Evolutionary conservation across 768 basidiomycete genomes (phyloP).

Genomic region (Tulasnella sp.): DNA sequence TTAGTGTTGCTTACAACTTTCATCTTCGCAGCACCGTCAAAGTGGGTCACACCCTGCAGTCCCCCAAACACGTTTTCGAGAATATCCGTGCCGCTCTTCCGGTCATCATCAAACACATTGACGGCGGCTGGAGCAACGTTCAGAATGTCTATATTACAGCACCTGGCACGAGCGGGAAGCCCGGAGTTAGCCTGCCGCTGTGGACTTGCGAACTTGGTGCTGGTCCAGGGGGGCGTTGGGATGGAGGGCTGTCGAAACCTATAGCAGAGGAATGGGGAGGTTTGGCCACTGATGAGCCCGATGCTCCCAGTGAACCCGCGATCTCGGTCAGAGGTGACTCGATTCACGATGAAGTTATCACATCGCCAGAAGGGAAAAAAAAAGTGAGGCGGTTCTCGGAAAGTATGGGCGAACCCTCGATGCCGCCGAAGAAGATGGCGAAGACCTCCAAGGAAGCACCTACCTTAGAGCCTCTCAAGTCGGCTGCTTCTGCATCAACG

Average conservation of each 20-base stretch:
- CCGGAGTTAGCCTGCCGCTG: slow-evolving; percentile 80
- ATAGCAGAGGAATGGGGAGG: slow-evolving; percentile 28
- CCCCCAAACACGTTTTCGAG: slow-evolving; percentile 64
- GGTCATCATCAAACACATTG: slow-evolving; percentile 61
- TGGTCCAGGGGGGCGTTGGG: slow-evolving; percentile 58
- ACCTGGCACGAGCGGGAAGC: slow-evolving; percentile 41
- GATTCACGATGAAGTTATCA: neutral
- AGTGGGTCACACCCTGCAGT: slow-evolving; percentile 70
- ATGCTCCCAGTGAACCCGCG: neutral
- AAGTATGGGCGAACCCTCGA: neutral
- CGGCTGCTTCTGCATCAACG: neutral
- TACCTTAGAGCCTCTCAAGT: neutral
- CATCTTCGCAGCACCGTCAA: slow-evolving; percentile 65
- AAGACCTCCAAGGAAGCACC: neutral
- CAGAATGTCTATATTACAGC: slow-evolving; percentile 90
- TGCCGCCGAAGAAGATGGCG: neutral
- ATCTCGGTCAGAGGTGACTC: neutral
- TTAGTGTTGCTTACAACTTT: neutral
- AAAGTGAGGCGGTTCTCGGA: neutral
- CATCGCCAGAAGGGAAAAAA: neutral
- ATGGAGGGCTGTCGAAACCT: slow-evolving; percentile 29
- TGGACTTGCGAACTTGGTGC: slow-evolving; percentile 77
- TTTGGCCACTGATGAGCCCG: slow-evolving; percentile 18
- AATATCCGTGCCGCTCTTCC: slow-evolving; percentile 81
- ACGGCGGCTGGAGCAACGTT: slow-evolving; percentile 85